Conservation (phyloP, 768 basidiomycete species). For the Boletus eberwhitei region DNA sequence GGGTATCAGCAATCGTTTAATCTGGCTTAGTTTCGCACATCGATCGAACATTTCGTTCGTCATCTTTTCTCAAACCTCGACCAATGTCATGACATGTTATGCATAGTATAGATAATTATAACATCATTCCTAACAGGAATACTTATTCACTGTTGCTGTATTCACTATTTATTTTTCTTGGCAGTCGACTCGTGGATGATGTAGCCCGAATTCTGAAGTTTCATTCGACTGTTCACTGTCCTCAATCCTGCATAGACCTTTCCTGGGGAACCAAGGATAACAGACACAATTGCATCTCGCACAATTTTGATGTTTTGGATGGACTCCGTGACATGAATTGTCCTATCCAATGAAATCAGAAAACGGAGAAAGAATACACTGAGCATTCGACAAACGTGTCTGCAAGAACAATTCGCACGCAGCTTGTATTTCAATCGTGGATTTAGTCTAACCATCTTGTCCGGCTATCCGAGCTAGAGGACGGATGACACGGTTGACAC, state of each 20-base stretch:
- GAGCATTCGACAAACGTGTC: slow-evolving; percentile 69
- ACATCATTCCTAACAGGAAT: slow-evolving; percentile 25
- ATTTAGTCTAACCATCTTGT: slow-evolving; percentile 97
- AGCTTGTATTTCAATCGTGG: slow-evolving; percentile 94
- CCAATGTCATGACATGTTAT: slow-evolving; percentile 29
- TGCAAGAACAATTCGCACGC: slow-evolving; percentile 97
- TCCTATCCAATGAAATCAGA: slow-evolving; percentile 46
- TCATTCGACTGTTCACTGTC: slow-evolving; percentile 90
- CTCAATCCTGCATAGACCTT: slow-evolving; percentile 89
- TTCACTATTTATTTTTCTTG: slow-evolving; percentile 1
- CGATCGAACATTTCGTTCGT: slow-evolving; percentile 24
- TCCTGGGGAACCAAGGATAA: slow-evolving; percentile 93
- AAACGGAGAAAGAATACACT: background rate
- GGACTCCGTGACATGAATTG: slow-evolving; percentile 97
- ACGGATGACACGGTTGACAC: slow-evolving; percentile 4
- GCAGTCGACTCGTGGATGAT: slow-evolving; percentile 7
- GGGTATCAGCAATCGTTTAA: slow-evolving; percentile 14
- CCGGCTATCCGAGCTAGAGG: slow-evolving; percentile 89
- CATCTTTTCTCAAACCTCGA: slow-evolving; percentile 16
- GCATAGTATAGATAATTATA: slow-evolving; percentile 33
- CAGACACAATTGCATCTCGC: slow-evolving; percentile 90
- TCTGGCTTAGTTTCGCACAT: slow-evolving; percentile 21
- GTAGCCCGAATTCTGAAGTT: slow-evolving; percentile 22
- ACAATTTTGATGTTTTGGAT: slow-evolving; percentile 99
- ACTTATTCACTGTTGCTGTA: slow-evolving; percentile 1